Evolutionary conservation across 2,329 filamentous ascomycete species (phyloP).

Genomic region (Coniochaeta sp.): DNA sequence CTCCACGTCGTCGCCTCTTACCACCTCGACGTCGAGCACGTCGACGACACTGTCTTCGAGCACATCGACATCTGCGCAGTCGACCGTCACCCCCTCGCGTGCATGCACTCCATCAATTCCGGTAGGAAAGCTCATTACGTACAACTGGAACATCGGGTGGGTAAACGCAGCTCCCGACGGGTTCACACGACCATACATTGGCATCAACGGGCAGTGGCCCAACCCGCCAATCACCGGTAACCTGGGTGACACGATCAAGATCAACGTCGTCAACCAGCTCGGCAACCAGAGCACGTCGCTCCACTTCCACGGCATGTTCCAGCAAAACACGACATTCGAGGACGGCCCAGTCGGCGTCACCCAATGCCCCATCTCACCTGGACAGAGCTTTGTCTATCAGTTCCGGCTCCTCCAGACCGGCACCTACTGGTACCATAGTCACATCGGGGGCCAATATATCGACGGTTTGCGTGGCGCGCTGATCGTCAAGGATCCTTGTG

Average conservation of each 20-base stretch:
- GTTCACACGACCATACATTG: constrained; percentile 57
- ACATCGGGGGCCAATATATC: constrained; percentile 42
- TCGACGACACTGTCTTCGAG: neutral
- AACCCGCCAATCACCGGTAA: constrained; percentile 58
- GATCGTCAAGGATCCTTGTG: constrained; percentile 53
- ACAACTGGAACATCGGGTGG: constrained; percentile 64
- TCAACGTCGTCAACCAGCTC: constrained; percentile 50
- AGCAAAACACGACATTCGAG: constrained; percentile 60
- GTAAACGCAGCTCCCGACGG: constrained; percentile 65
- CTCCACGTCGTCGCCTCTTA: neutral
- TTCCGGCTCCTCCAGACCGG: constrained; percentile 49
- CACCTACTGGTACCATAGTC: constrained; percentile 74
- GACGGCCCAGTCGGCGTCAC: constrained; percentile 60
- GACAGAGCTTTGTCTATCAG: constrained; percentile 57
- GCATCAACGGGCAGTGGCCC: constrained; percentile 70
- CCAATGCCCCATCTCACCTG: constrained; percentile 59
- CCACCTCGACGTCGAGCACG: neutral
- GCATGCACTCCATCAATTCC: neutral
- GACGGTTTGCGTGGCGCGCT: constrained; percentile 61
- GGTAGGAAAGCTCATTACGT: constrained; percentile 27
- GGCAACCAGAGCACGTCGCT: constrained; percentile 55
- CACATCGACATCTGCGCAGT: neutral
- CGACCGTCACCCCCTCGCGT: neutral
- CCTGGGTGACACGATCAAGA: constrained; percentile 51
- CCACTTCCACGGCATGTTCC: constrained; percentile 64